phyloP scores from a whole-genome alignment of 2,329 filamentous ascomycete genomes.

The Aspergillus novoparasiticus region DNA sequence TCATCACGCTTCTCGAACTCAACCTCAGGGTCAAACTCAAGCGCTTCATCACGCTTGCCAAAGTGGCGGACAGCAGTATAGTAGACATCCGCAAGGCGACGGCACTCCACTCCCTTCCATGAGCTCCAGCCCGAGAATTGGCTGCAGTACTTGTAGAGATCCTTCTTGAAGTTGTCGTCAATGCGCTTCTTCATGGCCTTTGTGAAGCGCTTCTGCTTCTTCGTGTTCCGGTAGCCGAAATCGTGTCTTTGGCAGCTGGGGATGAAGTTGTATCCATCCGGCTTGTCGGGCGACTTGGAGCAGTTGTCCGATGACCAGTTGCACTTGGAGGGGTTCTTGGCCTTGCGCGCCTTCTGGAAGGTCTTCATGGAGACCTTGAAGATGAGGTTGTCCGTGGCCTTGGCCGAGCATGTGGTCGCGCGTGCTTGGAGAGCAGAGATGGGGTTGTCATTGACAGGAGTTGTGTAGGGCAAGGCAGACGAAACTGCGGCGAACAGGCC shows the following conservation, averaged over 20 bases:
- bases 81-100: not conserved
- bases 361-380: constrained; percentile 1
- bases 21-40: not conserved
- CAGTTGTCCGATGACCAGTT: constrained; percentile 2
- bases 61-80: not conserved
- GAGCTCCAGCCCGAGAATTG: not conserved
- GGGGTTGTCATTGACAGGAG: not conserved
- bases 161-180: not conserved
- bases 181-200: constrained; percentile 3
- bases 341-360: constrained; percentile 4
- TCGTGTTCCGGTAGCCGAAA: not conserved
- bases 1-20: not conserved
- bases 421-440: not conserved
- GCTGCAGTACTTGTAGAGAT: not conserved
- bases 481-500: not conserved
- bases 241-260: not conserved
- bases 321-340: not conserved
- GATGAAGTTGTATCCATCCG: not conserved
- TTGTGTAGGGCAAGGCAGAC: not conserved
- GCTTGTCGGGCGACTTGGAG: not conserved
- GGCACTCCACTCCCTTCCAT: not conserved
- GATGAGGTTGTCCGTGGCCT: not conserved
- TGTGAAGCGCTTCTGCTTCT: not conserved
- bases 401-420: not conserved
- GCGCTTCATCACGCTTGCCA: not conserved